Evolutionary conservation across 192 early-diverging fungal species (phyloP).

Genomic region (Rhizophlyctis rosea): DNA sequence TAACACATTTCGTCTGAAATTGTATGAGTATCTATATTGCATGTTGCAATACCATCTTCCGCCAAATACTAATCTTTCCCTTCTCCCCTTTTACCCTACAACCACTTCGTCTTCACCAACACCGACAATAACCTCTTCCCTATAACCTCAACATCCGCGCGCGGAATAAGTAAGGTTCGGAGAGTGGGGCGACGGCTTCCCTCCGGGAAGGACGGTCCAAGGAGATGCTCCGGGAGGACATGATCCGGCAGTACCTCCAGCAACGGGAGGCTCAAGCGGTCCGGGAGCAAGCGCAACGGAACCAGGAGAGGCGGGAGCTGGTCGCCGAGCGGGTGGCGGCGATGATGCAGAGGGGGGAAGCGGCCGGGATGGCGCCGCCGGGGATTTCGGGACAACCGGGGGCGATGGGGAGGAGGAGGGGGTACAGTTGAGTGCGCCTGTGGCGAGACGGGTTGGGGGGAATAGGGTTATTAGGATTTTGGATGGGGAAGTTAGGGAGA

Average conservation of each 20-base stretch:
- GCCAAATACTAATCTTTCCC: background rate
- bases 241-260: constrained; percentile 25
- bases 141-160: constrained; percentile 7
- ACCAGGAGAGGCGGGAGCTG: constrained; percentile 22
- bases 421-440: constrained; percentile 4
- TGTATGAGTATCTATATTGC: no score
- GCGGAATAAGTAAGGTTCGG: constrained; percentile 34
- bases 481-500: background rate
- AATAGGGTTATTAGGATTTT: background rate
- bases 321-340: constrained; percentile 25
- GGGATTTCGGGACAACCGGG: constrained; percentile 14
- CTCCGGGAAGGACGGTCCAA: constrained; percentile 16
- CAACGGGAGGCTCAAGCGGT: constrained; percentile 17
- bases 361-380: constrained; percentile 10
- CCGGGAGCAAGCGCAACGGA: constrained; percentile 19
- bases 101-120: background rate
- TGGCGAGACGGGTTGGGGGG: background rate
- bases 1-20: background rate
- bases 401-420: constrained; percentile 15
- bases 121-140: background rate
- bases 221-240: constrained; percentile 20
- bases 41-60: no score
- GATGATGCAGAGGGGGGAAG: constrained; percentile 24
- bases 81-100: background rate
- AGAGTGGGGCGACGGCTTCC: constrained; percentile 25